A percentile compares a stretch with the other conserved stretches of the same genome.
phyloP scores from a whole-genome alignment of 306 rosid genomes.

The Quercus mongolica region DNA sequence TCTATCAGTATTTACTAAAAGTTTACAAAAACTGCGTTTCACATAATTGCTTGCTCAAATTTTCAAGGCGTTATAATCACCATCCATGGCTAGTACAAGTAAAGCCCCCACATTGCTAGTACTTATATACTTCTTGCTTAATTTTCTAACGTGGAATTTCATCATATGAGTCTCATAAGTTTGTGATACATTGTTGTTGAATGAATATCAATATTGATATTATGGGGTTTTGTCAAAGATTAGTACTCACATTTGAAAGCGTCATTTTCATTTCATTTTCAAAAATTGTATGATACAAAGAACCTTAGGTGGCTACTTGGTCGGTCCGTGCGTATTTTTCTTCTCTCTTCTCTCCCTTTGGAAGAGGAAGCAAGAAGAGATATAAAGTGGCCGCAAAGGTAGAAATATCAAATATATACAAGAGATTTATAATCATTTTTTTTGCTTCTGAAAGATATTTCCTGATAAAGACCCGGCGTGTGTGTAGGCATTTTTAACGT shows the following conservation, averaged over 20 bases:
- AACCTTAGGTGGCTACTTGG: background rate
- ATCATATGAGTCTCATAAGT: background rate
- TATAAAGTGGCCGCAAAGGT: conserved; percentile 1
- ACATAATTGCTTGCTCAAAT: background rate
- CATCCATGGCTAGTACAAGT: no score
- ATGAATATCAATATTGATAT: background rate
- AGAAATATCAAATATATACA: background rate
- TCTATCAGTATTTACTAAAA: background rate
- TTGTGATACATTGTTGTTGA: no score
- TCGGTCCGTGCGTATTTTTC: background rate
- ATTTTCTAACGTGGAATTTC: background rate
- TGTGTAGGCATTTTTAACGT: background rate
- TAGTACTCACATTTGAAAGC: background rate
- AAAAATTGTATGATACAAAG: background rate
- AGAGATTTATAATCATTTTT: background rate
- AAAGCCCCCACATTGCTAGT: no score
- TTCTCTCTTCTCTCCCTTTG: background rate
- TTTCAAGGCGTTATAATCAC: background rate
- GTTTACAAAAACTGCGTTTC: background rate
- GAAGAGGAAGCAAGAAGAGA: background rate
- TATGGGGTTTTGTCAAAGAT: background rate
- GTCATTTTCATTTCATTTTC: background rate
- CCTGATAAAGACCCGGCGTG: background rate
- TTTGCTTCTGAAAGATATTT: background rate
- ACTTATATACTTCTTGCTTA: background rate